Base-by-base conservation (phyloP, 495 filamentous ascomycete genomes). In the Talaromyces proteolyticus region DNA sequence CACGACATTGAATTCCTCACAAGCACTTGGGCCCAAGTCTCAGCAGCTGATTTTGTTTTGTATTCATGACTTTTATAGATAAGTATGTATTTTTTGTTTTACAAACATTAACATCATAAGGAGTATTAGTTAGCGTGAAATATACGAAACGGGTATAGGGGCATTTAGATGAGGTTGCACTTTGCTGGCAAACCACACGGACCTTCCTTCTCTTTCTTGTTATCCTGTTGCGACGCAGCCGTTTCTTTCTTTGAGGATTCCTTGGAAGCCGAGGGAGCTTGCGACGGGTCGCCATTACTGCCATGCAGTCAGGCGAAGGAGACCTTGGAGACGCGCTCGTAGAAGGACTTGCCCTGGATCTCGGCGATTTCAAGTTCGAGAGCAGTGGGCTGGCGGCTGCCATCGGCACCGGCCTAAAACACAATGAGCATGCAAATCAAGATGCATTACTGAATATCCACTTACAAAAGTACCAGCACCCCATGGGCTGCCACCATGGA, bases 391-490 rank as follows among this genome's bases (percentile, higher is more conserved):
- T 88, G 79, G 60, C 93, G 87, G 40, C 85, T 86, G 57, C 93
- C 93, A 45, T 94, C 86, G 52, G 65, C 69, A 51, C 67, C 81
- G 70, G 50, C 50, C 72, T 77, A 48, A 47, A 52, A 51, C 17
- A 12, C 23, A 16, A 11, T 14, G 18, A 42, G 61, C 42, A 58
- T n/a, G 20, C 62, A 18, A 3, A 47, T 23, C n/a, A 12, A 36
- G 11, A 34, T 10, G 4, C 8, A 24, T n/a, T 18, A 10, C 21
- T 24, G 38, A 40, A 37, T 6, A 16, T 6, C 47, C 6, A 64
- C 80, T 68, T 76, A 82, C 85, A 59, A 96, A 91, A 44, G 93
- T 96, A 64, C 93, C 93, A 29, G 93, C 92, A 59, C 93, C 93
- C 93, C 94, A 98, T 17, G 93, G 76, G 52, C 76, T 79, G 26